These are phyloP conservation scores for Colletotrichum echinochloae DNA, from an alignment of 2,329 filamentous ascomycete species.

Conservation along the genomic window DNA sequence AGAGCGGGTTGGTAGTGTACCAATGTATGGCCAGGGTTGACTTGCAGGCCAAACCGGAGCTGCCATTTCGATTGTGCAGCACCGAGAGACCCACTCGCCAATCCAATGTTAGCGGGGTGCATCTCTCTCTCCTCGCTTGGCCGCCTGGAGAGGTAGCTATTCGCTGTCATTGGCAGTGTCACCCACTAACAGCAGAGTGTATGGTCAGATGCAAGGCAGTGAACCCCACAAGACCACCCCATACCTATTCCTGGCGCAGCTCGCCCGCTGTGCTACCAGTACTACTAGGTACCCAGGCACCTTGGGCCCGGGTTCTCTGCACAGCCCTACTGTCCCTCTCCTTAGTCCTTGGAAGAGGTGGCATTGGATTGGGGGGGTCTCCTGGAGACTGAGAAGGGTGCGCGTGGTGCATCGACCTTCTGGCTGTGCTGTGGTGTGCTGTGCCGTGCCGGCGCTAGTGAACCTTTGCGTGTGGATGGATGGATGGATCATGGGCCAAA, in stretches of 20 bases:
- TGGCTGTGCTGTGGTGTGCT: slow-evolving; percentile 34
- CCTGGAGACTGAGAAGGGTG: slow-evolving; percentile 9
- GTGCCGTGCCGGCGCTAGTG: slow-evolving; percentile 32
- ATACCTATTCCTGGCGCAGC: slow-evolving; percentile 38
- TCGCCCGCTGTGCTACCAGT: slow-evolving; percentile 1
- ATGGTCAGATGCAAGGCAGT: neutral
- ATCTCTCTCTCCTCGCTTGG: neutral
- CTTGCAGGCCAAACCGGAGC: slow-evolving; percentile 16
- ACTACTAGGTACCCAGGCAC: neutral
- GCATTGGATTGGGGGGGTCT: slow-evolving; percentile 26
- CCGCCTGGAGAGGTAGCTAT: slow-evolving; percentile 12
- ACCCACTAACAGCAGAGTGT: slow-evolving; percentile 22
- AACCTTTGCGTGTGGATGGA: neutral
- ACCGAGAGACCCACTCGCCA: neutral
- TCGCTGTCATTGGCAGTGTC: neutral
- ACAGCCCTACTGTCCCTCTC: slow-evolving; percentile 40
- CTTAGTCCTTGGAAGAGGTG: slow-evolving; percentile 17
- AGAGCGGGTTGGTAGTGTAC: neutral
- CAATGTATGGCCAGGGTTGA: slow-evolving; percentile 1
- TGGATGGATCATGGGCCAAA: slow-evolving; percentile 7
- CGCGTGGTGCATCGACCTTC: slow-evolving; percentile 15
- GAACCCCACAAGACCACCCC: neutral
- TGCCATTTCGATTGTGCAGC: slow-evolving; percentile 1
- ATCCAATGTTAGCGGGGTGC: slow-evolving; percentile 1
- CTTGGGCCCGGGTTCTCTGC: slow-evolving; percentile 30